Base-by-base conservation (phyloP, 164 flowering plant genomes). In the Annona cherimola region DNA sequence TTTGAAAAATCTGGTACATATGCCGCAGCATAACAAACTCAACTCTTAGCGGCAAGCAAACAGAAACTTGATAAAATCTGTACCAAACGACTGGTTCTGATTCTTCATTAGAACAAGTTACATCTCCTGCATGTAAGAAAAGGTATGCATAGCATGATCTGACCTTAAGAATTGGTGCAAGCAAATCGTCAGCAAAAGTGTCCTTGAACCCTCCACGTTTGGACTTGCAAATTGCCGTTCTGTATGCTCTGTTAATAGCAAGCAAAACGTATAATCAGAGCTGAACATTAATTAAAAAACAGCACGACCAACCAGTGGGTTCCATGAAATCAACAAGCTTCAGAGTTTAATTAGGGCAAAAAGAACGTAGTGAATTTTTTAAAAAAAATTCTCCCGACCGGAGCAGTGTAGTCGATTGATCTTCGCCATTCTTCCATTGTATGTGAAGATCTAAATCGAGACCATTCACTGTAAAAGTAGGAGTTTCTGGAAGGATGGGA, bases 121-220 rank as follows among this genome's bases (percentile, higher is more conserved):
- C n/a, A n/a, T n/a, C n/a, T n/a, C n/a, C n/a, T n/a, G n/a, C n/a
- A n/a, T n/a, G n/a, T n/a, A n/a, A n/a, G n/a, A n/a, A n/a, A n/a
- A n/a, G n/a, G n/a, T n/a, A n/a, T n/a, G n/a, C n/a, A n/a, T n/a
- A 41, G 70, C 68, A 41, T 55, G 0, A 66, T 75, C 71, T 5
- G 20, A 91, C 98, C 96, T 78, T 93, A 63, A 96, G 77, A 72
- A 93, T 96, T 41, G 95, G 83, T 42, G 98, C 90, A 67, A 95
- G 97, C 18, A 93, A 69, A 75, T 93, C 99, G 75, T 95, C 99
- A 42, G 94, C 72, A 71, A 50, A 79, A 2, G 99, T 95, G 72
- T 95, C 98, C 81, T 95, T 95, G 81, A 93, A 93, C 35, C 96
- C 91, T 26, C 98, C 99, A 43, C 97, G 88, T 76, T 90, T 95